Evolutionary conservation across 805 yeast genomes (phyloP).

Genomic region (Ogataea methylovora): DNA sequence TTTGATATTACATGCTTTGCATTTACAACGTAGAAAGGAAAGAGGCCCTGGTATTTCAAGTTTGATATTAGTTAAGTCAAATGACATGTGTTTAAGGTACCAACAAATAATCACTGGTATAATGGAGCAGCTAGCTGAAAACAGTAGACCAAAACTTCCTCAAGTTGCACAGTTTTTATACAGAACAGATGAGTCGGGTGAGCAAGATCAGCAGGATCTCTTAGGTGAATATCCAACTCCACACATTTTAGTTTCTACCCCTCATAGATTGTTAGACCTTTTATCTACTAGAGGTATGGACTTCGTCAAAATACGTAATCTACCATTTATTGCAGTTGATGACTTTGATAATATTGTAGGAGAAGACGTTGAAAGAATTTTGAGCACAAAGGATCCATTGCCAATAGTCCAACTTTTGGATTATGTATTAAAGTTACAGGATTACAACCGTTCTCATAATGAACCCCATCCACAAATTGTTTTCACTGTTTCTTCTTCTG

Average conservation of each 20-base stretch:
- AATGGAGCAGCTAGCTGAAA: neutral
- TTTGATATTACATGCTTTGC: conserved; percentile 19
- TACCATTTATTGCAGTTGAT: conserved; percentile 24
- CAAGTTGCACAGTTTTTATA: conserved; percentile 23
- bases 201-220: conserved; percentile 15
- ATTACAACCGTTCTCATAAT: conserved; percentile 21
- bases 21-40: conserved; percentile 12
- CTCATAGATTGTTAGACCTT: conserved; percentile 28
- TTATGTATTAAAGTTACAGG: conserved; percentile 24
- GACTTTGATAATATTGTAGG: conserved; percentile 25
- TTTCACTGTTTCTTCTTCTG: conserved; percentile 16
- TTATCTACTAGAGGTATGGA: conserved; percentile 26
- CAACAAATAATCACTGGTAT: conserved; percentile 6
- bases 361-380: conserved; percentile 7
- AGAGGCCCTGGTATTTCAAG: conserved; percentile 22
- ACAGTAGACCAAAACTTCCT: neutral
- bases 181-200: conserved; percentile 17
- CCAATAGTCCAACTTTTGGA: conserved; percentile 25
- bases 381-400: conserved; percentile 10
- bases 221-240: conserved; percentile 19
- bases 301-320: conserved; percentile 17
- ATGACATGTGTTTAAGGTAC: conserved; percentile 7
- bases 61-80: conserved; percentile 23
- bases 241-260: conserved; percentile 26
- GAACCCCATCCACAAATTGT: conserved; percentile 24